Base-by-base conservation (phyloP, 495 filamentous ascomycete species). In the Aspergillus saccharolyticus region DNA sequence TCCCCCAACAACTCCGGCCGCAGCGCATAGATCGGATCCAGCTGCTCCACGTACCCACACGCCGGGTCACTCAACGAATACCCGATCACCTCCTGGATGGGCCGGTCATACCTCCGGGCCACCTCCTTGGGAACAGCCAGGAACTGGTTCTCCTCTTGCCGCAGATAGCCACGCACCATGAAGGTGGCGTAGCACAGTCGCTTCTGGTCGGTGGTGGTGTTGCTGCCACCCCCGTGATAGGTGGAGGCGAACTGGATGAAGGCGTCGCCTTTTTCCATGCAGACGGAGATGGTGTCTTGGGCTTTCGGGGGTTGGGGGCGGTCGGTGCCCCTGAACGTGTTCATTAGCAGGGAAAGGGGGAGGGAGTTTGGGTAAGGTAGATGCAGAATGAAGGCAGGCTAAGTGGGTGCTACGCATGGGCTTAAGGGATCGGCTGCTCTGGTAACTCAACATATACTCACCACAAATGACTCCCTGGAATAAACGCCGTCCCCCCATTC, bases 401-500 rank as follows among this genome's bases (percentile, higher is more conserved):
- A n/a, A n/a, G n/a, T n/a, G n/a, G n/a, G n/a, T n/a, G n/a, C n/a
- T n/a, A n/a, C n/a, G n/a, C n/a, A n/a, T n/a, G n/a, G n/a, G n/a
- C n/a, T n/a, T n/a, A n/a, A n/a, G n/a, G n/a, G n/a, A n/a, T n/a
- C n/a, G n/a, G n/a, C n/a, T n/a, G n/a, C n/a, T n/a, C n/a, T n/a
- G n/a, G n/a, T n/a, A n/a, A n/a, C n/a, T n/a, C n/a, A n/a, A n/a
- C n/a, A n/a, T 5, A 6, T 61, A 65, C 75, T 5, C 12, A 39
- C 33, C 76, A 77, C 12, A 75, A 64, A 61, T 80, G 77, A 28
- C 63, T 69, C 9, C 72, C 66, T 1, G 73, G 75, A 46, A 78
- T 74, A 52, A 78, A 68, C 12, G 69, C 66, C 10, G 76, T 78
- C 25, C 71, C 76, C 10, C 76, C 77, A 51, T 78, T 78, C 9